A percentile compares a stretch with the other conserved stretches of the same genome.
Evolutionary conservation across 208 protist species (phyloP).

Genomic region (Leishmania martiniquensis): DNA sequence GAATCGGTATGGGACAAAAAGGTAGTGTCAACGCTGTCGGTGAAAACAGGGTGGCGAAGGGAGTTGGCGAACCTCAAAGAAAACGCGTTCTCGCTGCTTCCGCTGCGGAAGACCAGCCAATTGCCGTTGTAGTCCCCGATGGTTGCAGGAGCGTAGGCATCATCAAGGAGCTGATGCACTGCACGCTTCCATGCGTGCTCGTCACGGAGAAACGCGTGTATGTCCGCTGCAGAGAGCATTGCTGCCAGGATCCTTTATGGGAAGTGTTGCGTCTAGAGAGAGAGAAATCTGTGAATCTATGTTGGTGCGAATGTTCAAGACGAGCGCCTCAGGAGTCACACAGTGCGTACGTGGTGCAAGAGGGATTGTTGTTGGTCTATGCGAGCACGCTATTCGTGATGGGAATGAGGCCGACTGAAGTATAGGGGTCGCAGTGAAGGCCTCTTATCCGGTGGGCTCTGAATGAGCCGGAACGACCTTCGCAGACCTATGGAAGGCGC

Average conservation of each 20-base stretch:
- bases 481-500: neutral
- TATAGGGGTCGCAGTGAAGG: neutral
- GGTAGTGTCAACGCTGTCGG: constrained; percentile 9
- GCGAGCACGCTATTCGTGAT: neutral
- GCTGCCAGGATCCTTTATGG: neutral
- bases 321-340: neutral
- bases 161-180: constrained; percentile 21
- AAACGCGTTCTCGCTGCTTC: constrained; percentile 45
- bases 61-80: constrained; percentile 37
- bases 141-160: neutral
- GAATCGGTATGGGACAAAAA: neutral
- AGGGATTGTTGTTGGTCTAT: neutral
- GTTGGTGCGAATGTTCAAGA: neutral
- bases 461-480: neutral
- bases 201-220: constrained; percentile 57
- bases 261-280: neutral
- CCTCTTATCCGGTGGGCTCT: neutral
- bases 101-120: constrained; percentile 54
- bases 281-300: neutral
- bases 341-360: neutral
- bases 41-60: constrained; percentile 10
- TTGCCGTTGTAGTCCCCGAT: constrained; percentile 25
- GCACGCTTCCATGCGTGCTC: constrained; percentile 52
- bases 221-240: constrained; percentile 20
- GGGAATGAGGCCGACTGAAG: neutral